phyloP scores from a whole-genome alignment of 148 eudicot species.

The Simmondsia chinensis region DNA sequence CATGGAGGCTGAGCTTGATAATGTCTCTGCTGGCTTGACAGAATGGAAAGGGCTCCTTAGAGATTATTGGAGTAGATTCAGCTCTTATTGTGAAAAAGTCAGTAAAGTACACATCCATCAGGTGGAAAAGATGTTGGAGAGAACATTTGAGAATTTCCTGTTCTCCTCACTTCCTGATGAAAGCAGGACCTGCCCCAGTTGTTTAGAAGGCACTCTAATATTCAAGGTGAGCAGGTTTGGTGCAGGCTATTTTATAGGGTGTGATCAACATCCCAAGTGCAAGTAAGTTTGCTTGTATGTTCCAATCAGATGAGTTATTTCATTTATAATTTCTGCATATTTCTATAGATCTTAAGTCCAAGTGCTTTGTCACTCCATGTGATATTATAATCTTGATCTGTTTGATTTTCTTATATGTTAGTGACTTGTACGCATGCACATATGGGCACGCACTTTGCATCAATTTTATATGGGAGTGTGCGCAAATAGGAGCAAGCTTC shows the following conservation, averaged over 20 bases:
- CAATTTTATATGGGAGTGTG: no score
- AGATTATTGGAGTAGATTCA: conserved; percentile 94
- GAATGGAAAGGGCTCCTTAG: conserved; percentile 92
- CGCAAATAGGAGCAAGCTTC: no score
- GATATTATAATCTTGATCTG: no score
- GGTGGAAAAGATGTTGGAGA: conserved; percentile 97
- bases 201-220: conserved; percentile 62
- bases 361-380: no score
- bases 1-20: conserved; percentile 96
- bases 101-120: conserved; percentile 69
- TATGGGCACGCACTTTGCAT: no score
- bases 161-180: conserved; percentile 71
- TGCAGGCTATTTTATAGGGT: conserved; percentile 90
- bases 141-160: conserved; percentile 60
- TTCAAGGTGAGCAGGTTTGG: conserved; percentile 94
- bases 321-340: no score
- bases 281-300: conserved; percentile 55
- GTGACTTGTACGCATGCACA: no score
- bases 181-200: conserved; percentile 83
- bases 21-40: conserved; percentile 86
- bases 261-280: conserved; percentile 95
- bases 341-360: no score
- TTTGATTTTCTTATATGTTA: no score
- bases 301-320: no score
- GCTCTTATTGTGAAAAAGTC: conserved; percentile 56